Evolutionary conservation across 2,329 filamentous ascomycete species (phyloP), one percentile per base, ranked within the genome.

Genomic region (Colletotrichum somersetense): DNA sequence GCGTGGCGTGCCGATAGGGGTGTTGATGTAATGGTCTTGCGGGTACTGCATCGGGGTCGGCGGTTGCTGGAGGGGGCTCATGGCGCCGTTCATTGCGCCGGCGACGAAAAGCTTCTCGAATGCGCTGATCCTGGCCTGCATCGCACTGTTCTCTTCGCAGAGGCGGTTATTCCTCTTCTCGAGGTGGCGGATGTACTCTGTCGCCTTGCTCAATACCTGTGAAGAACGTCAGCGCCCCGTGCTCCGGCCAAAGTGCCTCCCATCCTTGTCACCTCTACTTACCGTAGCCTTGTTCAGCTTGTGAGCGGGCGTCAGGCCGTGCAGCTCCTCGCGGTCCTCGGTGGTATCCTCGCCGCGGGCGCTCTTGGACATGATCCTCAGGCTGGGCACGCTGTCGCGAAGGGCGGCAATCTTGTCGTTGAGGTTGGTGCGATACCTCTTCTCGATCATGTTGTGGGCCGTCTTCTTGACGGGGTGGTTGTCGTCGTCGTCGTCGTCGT

Each of bases 221-320:
- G 58, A 20, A 10, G 26, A 26, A 26, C 26, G 48, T 58, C 0
- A 26, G 26, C 3, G 26, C 26, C 1, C 18, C 10, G n/a, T 12
- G 30, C 23, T 38, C 18, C 23, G 8, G 44, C 23, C 44, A 12
- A 3, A 26, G 40, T 46, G 42, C 44, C 2, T 11, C 18, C 18
- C 42, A 2, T 42, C 18, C 44, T 20, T 46, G 44, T n/a, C 20
- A 1, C 33, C 2, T 5, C 44, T 1, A 64, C 73, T 78, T 82
- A 91, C 94, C 2, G 95, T 98, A n/a, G 96, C 96, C 82, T 98
- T 98, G 85, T 98, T 98, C 38, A 98, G 86, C 81, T 98, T 98
- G 83, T 97, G 95, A 7, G 95, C 94, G 0, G 95, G 93, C 2
- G 94, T 92, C 63, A 96, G 85, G 63, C 94, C 94, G 76, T 97